These are phyloP conservation scores for Cladosporium colombiae DNA, from an alignment of 2,329 filamentous ascomycete species.

Conservation along the genomic window DNA sequence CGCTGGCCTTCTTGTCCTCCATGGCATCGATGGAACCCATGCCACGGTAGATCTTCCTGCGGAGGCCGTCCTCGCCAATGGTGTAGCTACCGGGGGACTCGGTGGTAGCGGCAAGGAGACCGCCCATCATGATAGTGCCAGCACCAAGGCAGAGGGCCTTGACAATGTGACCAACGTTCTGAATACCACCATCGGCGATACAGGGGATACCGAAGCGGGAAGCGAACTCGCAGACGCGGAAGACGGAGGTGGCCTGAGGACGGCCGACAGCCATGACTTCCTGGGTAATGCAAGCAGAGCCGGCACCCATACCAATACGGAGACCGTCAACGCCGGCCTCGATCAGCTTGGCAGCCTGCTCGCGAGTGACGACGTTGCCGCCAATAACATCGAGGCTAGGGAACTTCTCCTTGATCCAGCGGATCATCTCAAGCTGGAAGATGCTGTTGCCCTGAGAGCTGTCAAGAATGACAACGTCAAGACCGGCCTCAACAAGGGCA, in stretches of 20 bases:
- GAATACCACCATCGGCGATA: conserved; percentile 96
- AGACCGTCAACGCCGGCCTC: conserved; percentile 93
- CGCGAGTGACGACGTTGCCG: conserved; percentile 96
- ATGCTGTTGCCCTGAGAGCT: conserved; percentile 97
- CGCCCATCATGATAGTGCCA: conserved; percentile 98
- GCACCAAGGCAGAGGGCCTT: conserved; percentile 95
- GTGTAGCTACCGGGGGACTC: conserved; percentile 97
- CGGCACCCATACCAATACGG: conserved; percentile 97
- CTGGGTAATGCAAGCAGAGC: conserved; percentile 97
- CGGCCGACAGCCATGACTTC: conserved; percentile 99
- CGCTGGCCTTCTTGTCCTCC: conserved; percentile 97
- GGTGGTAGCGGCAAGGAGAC: conserved; percentile 92
- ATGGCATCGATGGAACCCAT: conserved; percentile 99
- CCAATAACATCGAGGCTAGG: conserved; percentile 90
- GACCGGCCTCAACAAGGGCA: conserved; percentile 87
- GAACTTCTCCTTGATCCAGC: conserved; percentile 87
- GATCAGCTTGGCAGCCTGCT: conserved; percentile 90
- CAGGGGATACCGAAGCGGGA: conserved; percentile 93
- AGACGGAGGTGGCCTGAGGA: conserved; percentile 91
- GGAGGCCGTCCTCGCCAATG: conserved; percentile 92
- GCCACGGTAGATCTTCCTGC: conserved; percentile 98
- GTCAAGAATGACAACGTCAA: conserved; percentile 94
- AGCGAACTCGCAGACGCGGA: conserved; percentile 85
- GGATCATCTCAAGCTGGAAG: conserved; percentile 98
- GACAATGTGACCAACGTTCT: conserved; percentile 98